Percentiles rank a stretch among this genome's conserved stretches.
Conservation (phyloP, 345 rosid species). For the Nephelium lappaceum region DNA sequence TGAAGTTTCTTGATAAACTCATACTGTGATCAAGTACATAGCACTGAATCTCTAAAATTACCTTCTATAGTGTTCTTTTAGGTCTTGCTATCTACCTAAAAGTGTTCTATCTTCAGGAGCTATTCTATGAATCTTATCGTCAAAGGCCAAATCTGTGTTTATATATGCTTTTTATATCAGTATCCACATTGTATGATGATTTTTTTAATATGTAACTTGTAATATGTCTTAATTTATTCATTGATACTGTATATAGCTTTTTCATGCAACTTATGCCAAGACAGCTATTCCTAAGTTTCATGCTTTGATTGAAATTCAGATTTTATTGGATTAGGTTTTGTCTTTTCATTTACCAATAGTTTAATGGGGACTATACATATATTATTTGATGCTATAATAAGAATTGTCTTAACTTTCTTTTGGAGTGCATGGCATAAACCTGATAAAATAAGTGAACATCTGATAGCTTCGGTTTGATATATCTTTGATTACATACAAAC, state of each 20-base stretch:
- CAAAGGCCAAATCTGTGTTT: background rate
- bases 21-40: background rate
- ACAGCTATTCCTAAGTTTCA: background rate
- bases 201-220: background rate
- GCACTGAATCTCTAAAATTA: background rate
- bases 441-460: background rate
- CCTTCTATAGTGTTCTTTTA: conserved; percentile 14
- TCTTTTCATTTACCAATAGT: background rate
- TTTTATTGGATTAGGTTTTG: background rate
- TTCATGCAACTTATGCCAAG: conserved; percentile 11
- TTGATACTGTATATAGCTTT: conserved; percentile 5
- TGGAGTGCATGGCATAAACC: background rate
- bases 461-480: background rate
- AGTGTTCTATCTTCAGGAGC: background rate
- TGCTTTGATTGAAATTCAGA: background rate
- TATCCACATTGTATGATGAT: background rate
- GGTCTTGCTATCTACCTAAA: conserved; percentile 6
- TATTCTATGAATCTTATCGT: background rate
- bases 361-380: background rate
- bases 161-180: background rate
- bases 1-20: background rate
- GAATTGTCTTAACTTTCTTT: background rate
- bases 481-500: background rate
- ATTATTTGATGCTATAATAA: background rate
- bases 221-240: background rate